Evolutionary conservation across 331 rosid genomes (phyloP).

Genomic region (Rhamnella rubrinervis): DNA sequence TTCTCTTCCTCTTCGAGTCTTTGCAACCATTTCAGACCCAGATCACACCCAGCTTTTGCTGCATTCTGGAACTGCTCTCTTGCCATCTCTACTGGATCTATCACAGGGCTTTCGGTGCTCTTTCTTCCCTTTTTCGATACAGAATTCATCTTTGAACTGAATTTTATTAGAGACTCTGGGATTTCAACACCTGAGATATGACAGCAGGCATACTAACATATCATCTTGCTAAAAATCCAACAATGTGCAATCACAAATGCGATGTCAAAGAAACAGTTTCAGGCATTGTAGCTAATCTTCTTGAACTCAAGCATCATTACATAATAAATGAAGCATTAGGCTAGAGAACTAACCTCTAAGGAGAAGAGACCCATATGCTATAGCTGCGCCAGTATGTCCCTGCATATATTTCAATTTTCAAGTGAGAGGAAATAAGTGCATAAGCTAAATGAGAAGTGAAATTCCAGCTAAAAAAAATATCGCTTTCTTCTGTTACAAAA

Average conservation of each 20-base stretch:
- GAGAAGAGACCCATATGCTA: slow-evolving; percentile 94
- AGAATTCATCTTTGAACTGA: slow-evolving; percentile 40
- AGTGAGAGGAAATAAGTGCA: neutral
- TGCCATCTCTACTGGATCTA: slow-evolving; percentile 72
- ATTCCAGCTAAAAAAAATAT: too few relatives aligned
- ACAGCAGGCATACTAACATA: neutral
- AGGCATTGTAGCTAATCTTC: neutral
- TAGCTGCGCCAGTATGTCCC: slow-evolving; percentile 94
- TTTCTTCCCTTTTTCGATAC: slow-evolving; percentile 43
- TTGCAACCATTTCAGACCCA: slow-evolving; percentile 83
- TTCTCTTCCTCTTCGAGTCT: slow-evolving; percentile 80
- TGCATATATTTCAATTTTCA: slow-evolving; percentile 25
- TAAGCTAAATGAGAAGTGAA: too few relatives aligned
- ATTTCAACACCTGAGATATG: slow-evolving; percentile 58
- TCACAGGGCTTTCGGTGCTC: slow-evolving; percentile 31
- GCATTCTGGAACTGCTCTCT: slow-evolving; percentile 73
- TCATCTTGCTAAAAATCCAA: neutral
- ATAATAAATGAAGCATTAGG: slow-evolving; percentile 7
- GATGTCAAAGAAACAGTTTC: neutral
- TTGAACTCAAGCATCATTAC: neutral
- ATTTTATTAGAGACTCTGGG: slow-evolving; percentile 59
- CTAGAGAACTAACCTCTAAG: slow-evolving; percentile 60
- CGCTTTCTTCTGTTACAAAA: neutral
- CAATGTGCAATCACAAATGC: neutral
- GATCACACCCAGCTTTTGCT: slow-evolving; percentile 78